These are phyloP conservation scores for Durio zibethinus DNA, from an alignment of 345 rosid genomes.

Conservation along the genomic window DNA sequence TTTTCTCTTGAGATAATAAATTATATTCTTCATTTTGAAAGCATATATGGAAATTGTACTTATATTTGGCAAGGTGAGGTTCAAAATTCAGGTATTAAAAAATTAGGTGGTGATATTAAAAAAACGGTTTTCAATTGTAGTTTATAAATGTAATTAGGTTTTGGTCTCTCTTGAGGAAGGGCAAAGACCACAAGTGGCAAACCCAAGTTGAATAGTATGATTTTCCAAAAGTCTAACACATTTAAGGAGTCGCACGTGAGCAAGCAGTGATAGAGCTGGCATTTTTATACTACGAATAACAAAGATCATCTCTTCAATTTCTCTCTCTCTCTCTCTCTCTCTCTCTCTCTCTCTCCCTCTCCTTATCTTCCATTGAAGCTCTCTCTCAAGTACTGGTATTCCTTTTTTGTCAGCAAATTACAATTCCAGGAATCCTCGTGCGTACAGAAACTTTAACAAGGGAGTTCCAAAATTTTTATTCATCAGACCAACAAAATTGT, in stretches of 20 bases:
- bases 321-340: not conserved
- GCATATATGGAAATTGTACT: not conserved
- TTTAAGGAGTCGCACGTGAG: constrained; percentile 34
- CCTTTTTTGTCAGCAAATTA: constrained; percentile 1
- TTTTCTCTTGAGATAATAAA: too few relatives aligned
- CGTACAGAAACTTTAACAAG: constrained; percentile 12
- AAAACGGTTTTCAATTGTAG: not conserved
- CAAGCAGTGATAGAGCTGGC: constrained; percentile 37
- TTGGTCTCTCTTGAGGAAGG: constrained; percentile 15
- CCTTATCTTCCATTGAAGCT: not conserved
- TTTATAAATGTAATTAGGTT: not conserved
- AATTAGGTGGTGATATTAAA: not conserved
- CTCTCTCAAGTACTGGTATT: not conserved
- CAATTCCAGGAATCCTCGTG: constrained; percentile 21
- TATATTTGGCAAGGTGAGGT: not conserved
- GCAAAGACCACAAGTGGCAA: constrained; percentile 49
- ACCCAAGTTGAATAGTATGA: constrained; percentile 6
- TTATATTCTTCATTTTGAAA: too few relatives aligned
- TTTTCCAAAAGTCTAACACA: not conserved
- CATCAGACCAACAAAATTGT: not conserved
- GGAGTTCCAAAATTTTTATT: not conserved
- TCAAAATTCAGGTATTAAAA: not conserved
- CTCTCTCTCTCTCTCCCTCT: not conserved
- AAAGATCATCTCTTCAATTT: not conserved
- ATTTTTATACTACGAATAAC: not conserved